A percentile compares a stretch with the other conserved stretches of the same genome.
phyloP scores from a whole-genome alignment of 192 early-diverging fungal species.

The Polychytrium aggregatum region DNA sequence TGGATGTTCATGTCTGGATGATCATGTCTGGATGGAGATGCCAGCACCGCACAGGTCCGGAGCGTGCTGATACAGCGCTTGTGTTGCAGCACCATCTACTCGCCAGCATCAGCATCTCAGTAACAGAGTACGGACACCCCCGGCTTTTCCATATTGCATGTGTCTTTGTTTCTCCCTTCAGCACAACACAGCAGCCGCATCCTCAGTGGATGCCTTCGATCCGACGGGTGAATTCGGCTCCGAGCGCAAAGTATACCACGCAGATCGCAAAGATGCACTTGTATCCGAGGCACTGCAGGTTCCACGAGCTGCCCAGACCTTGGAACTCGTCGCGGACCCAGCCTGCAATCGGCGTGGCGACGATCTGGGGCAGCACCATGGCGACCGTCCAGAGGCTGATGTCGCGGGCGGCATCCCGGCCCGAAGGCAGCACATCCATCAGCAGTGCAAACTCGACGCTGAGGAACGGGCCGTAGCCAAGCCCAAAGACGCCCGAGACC shows the following conservation, averaged over 20 bases:
- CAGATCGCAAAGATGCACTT: conserved; percentile 17
- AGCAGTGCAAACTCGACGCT: conserved; percentile 22
- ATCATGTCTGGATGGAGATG: no score
- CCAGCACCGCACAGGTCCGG: no score
- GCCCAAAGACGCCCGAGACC: conserved; percentile 13
- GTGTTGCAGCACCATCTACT: no score
- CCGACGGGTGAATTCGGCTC: no score
- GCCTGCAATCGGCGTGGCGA: conserved; percentile 28
- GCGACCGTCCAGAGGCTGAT: conserved; percentile 35
- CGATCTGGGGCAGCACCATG: conserved; percentile 20
- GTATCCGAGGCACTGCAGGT: conserved; percentile 26
- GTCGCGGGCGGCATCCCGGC: conserved; percentile 20
- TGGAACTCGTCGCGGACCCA: conserved; percentile 25
- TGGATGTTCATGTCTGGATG: no score
- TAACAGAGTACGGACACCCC: no score
- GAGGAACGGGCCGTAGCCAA: conserved; percentile 21
- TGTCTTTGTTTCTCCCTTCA: no score
- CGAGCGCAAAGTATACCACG: conserved; percentile 22
- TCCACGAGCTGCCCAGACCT: conserved; percentile 9
- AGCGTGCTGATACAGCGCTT: no score
- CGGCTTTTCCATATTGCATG: no score
- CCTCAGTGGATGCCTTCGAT: no score
- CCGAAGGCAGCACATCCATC: conserved; percentile 21
- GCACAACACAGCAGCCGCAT: no score
- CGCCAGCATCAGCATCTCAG: no score